phyloP scores from a whole-genome alignment of 108 stramenopile species.

The Cyclotella sp. region DNA sequence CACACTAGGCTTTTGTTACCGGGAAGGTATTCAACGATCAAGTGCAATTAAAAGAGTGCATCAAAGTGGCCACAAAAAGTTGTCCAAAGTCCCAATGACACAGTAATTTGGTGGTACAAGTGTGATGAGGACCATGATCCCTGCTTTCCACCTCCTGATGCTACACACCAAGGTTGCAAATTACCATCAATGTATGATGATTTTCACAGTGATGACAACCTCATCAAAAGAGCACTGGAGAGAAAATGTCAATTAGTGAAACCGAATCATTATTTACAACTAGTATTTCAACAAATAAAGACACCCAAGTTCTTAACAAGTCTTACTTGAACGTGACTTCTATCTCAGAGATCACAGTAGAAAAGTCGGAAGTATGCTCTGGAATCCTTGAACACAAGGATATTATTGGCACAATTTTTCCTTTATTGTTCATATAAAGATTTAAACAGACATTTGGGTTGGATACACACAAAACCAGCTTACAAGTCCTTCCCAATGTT shows the following conservation, averaged over 20 bases:
- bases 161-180: not conserved
- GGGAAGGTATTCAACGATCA: constrained; percentile 18
- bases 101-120: not conserved
- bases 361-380: not conserved
- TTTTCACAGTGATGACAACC: too few species aligned
- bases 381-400: not conserved
- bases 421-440: not conserved
- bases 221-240: not conserved
- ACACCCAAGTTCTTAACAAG: too few species aligned
- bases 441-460: not conserved
- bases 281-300: not conserved
- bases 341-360: not conserved
- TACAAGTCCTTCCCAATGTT: too few species aligned
- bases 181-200: too few species aligned
- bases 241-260: not conserved
- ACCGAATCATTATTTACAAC: not conserved
- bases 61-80: constrained; percentile 21
- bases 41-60: constrained; percentile 15
- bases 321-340: too few species aligned
- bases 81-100: not conserved
- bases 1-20: constrained; percentile 28
- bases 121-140: not conserved
- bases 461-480: too few species aligned
- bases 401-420: not conserved
- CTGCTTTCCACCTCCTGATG: too few species aligned